Evolutionary conservation across 345 rosid genomes (phyloP), one percentile per base, ranked within the genome.

Genomic region (Cardiospermum halicacabum): DNA sequence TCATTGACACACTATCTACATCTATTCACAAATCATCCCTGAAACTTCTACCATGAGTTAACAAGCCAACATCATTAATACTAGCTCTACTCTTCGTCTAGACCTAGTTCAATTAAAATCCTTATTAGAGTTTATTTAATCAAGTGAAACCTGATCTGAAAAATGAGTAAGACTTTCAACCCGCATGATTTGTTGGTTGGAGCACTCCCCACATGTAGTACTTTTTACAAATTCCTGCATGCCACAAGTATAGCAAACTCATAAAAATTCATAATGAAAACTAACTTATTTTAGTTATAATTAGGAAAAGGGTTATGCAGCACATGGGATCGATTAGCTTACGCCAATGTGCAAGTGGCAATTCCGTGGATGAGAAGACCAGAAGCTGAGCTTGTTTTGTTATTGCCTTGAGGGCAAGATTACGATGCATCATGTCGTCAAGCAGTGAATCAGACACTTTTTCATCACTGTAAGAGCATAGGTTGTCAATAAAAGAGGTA

Each of bases 381-480:
- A 72, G 45, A 1, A 72, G 67, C 26, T 72, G 50, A n/a, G 26
- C 39, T 26, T 67, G 56, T 28, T 66, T 72, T 22, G 37, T 21
- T 42, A 60, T 53, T 34, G 66, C 53, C 58, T 60, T 66, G 13
- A 72, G 62, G 60, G 71, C 67, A 12, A 66, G 70, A 58, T 72
- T 61, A 6, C 45, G 67, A 12, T 43, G 47, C 27, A 66, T 60
- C 60, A 66, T 53, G 28, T 53, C 67, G 61, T 60, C 26, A n/a
- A 66, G 19, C 30, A 66, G 53, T 56, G 25, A 15, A 13, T 72
- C 75, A 26, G 66, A 60, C 53, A 34, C 25, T 36, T 27, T 66
- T 60, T 72, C 75, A 72, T 66, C 71, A 37, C 75, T 72, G 56
- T 65, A 31, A 60, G 11, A 64, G 19, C 32, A 56, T 3, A 51